Conservation (phyloP, 257 asterid genomes). For the Jaltomata sinuosa region DNA sequence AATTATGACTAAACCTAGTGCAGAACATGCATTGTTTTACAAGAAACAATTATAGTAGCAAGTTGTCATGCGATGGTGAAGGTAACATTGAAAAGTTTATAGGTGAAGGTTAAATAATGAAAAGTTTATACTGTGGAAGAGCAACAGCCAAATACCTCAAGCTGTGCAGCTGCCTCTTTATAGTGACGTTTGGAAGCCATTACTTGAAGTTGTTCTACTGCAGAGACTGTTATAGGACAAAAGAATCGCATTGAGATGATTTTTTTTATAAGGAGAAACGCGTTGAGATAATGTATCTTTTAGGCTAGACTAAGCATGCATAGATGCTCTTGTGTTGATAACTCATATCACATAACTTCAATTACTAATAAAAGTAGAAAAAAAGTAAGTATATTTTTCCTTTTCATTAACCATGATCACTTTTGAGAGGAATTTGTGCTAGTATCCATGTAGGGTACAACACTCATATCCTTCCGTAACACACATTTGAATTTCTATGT, state of each 20-base stretch:
- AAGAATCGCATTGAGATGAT: neutral
- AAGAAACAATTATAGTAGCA: neutral
- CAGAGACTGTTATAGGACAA: conserved; percentile 61
- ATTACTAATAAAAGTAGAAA: neutral
- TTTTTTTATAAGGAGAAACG: neutral
- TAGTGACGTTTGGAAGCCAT: conserved; percentile 98
- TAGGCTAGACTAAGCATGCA: neutral
- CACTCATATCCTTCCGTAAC: neutral
- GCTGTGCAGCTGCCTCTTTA: conserved; percentile 99
- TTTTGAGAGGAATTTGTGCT: neutral
- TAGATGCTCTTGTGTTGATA: neutral
- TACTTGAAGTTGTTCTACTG: conserved; percentile 94
- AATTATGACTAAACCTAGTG: neutral
- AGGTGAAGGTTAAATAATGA: neutral
- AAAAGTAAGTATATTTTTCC: neutral
- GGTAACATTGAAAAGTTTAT: neutral
- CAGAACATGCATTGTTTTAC: neutral
- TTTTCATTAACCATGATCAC: neutral
- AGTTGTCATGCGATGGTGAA: neutral
- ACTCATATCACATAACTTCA: neutral
- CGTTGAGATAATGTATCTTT: neutral
- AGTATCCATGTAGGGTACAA: neutral
- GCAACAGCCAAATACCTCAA: conserved; percentile 55
- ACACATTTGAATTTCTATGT: neutral
- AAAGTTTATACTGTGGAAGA: neutral